Evolutionary conservation across 2,329 filamentous ascomycete genomes (phyloP).

Genomic region (Corynespora cassiicola): DNA sequence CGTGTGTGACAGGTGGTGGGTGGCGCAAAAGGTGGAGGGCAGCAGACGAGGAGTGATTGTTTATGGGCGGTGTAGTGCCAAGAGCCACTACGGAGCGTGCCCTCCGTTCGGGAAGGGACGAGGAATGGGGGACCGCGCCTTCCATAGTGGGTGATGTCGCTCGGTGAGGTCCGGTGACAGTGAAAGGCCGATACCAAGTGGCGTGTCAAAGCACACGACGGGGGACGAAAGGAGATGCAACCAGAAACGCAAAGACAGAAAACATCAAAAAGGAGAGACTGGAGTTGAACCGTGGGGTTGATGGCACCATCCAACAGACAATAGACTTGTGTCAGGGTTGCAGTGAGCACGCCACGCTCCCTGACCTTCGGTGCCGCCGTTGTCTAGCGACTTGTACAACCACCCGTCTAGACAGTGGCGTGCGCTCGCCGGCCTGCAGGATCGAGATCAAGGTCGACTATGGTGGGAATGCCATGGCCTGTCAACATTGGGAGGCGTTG

Average conservation of each 20-base stretch:
- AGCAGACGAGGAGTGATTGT: slow-evolving; percentile 13
- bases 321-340: slow-evolving; percentile 25
- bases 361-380: too few species aligned
- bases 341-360: slow-evolving; percentile 21
- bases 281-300: neutral
- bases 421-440: too few species aligned
- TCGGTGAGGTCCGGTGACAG: neutral
- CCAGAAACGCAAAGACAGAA: too few species aligned
- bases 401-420: too few species aligned
- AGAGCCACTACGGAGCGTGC: too few species aligned
- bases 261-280: slow-evolving; percentile 9
- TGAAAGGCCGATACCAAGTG: neutral
- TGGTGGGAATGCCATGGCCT: too few species aligned
- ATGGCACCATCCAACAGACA: slow-evolving; percentile 9
- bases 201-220: too few species aligned
- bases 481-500: too few species aligned
- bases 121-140: neutral
- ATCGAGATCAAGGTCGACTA: too few species aligned
- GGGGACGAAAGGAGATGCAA: neutral
- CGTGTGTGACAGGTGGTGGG: slow-evolving; percentile 18
- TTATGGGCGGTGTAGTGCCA: too few species aligned
- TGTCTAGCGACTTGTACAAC: too few species aligned
- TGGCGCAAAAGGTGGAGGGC: slow-evolving; percentile 12
- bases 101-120: neutral
- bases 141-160: neutral